Conservation (phyloP, 2,329 filamentous ascomycete genomes). For the Trichoderma koningii region DNA sequence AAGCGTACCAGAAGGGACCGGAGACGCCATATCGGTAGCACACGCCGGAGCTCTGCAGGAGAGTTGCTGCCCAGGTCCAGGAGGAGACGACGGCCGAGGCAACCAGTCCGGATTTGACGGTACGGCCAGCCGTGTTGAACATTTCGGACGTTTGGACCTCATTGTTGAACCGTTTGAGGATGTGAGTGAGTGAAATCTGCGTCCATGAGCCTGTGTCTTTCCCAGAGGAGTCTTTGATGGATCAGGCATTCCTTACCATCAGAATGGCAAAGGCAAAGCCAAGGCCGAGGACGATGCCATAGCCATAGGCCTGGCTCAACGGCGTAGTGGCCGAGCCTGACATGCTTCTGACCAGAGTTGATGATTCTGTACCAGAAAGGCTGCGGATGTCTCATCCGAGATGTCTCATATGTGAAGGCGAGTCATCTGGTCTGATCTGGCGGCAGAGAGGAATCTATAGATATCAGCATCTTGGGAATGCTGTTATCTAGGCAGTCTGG, state of each 20-base stretch:
- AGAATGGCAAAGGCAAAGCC: constrained; percentile 74
- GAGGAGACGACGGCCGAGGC: constrained; percentile 88
- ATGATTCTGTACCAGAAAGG: background rate
- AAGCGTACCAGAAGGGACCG: constrained; percentile 63
- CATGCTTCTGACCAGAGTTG: constrained; percentile 1
- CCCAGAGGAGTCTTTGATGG: no score
- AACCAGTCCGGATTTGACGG: constrained; percentile 85
- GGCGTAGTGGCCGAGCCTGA: constrained; percentile 36
- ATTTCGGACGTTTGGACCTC: constrained; percentile 90
- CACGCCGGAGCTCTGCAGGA: constrained; percentile 77
- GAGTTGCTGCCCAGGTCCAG: constrained; percentile 90
- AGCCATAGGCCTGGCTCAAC: constrained; percentile 66
- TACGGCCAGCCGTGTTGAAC: constrained; percentile 86
- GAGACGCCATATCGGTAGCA: constrained; percentile 77
- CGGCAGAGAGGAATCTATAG: background rate
- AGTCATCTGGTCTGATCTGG: background rate
- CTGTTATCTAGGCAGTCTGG: background rate
- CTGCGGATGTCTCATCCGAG: background rate
- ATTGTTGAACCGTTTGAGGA: constrained; percentile 60
- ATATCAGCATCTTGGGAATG: background rate
- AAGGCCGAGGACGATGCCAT: constrained; percentile 75
- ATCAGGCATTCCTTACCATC: constrained; percentile 50
- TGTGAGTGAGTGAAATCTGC: constrained; percentile 67
- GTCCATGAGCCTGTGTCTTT: background rate
- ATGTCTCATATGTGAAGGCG: background rate